A percentile compares a stretch with the other conserved stretches of the same genome.
Evolutionary conservation across 192 early-diverging fungal genomes (phyloP).

Genomic region (Backusella tuberculispora): DNA sequence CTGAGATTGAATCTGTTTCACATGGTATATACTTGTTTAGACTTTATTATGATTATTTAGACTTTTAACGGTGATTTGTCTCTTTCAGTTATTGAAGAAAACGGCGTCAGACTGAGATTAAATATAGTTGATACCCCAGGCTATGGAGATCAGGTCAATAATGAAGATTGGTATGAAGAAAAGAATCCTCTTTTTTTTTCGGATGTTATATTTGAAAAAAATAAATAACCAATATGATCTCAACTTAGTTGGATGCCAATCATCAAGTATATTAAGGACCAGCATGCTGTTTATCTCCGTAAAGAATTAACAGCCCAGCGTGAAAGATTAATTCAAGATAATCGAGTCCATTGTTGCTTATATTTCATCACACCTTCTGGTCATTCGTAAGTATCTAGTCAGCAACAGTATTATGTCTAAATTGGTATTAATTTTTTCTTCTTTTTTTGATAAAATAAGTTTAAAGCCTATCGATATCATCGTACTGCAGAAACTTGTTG

Average conservation of each 20-base stretch:
- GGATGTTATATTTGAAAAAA: background rate
- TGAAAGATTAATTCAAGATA: constrained; percentile 91
- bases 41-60: background rate
- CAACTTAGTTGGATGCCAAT: constrained; percentile 89
- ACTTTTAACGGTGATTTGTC: constrained; percentile 2
- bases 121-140: constrained; percentile 99
- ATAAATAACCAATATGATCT: background rate
- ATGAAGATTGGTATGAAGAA: constrained; percentile 84
- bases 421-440: background rate
- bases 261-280: constrained; percentile 98
- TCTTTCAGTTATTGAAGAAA: constrained; percentile 87
- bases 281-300: constrained; percentile 93
- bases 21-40: constrained; percentile 61
- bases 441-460: constrained; percentile 40
- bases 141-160: constrained; percentile 98
- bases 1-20: constrained; percentile 90
- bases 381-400: constrained; percentile 70
- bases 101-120: constrained; percentile 89
- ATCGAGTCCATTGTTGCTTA: constrained; percentile 92
- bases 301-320: constrained; percentile 89
- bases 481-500: constrained; percentile 81
- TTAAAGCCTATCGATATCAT: constrained; percentile 88
- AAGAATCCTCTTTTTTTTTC: background rate
- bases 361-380: constrained; percentile 97
- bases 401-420: background rate